Conservation (phyloP, 495 filamentous ascomycete genomes). For the Penicillium longicatenatum region DNA sequence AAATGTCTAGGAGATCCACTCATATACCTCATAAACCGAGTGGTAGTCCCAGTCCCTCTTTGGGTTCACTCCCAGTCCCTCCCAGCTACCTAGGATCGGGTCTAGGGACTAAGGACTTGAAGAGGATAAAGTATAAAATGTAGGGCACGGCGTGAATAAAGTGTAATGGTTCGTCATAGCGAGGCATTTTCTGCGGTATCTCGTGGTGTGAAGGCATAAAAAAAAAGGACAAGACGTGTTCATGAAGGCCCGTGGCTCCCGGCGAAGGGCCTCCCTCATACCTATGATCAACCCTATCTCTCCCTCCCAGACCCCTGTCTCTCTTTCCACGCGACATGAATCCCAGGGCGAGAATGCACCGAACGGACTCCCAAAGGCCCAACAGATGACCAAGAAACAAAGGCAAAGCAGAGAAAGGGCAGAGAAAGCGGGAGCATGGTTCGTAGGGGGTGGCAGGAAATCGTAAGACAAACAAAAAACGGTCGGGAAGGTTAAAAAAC, state of each 20-base stretch:
- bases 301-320: slow-evolving; percentile 10
- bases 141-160: slow-evolving; percentile 16
- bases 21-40: neutral
- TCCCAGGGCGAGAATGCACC: slow-evolving; percentile 7
- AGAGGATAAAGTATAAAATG: neutral
- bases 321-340: slow-evolving; percentile 7
- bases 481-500: slow-evolving; percentile 1
- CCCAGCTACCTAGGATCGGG: neutral
- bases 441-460: slow-evolving; percentile 16
- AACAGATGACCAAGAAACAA: slow-evolving; percentile 15
- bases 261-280: slow-evolving; percentile 18
- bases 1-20: slow-evolving; percentile 13
- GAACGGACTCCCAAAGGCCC: slow-evolving; percentile 7
- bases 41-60: neutral
- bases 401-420: slow-evolving; percentile 15
- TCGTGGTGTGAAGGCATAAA: slow-evolving; percentile 31
- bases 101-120: slow-evolving; percentile 1
- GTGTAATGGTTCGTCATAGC: slow-evolving; percentile 33
- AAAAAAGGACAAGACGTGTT: slow-evolving; percentile 27
- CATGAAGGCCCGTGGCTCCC: slow-evolving; percentile 26
- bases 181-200: slow-evolving; percentile 38
- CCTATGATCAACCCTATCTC: slow-evolving; percentile 11
- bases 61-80: neutral
- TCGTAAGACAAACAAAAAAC: slow-evolving; percentile 29
- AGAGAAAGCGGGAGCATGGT: slow-evolving; percentile 21